Evolutionary conservation across 257 asterid genomes (phyloP).

Genomic region (Solanum chilense): DNA sequence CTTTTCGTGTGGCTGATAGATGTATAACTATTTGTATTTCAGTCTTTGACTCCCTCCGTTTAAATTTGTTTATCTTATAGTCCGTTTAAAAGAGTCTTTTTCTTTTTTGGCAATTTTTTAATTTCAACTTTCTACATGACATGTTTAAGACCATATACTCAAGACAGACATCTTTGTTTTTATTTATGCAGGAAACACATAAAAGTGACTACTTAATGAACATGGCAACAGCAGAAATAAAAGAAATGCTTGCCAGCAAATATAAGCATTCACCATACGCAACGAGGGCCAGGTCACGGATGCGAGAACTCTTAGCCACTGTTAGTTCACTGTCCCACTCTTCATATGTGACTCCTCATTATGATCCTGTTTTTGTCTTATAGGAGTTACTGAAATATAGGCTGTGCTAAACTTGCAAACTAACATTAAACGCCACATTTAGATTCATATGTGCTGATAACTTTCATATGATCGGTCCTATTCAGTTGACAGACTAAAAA

Average conservation of each 20-base stretch:
- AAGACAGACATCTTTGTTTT: not conserved
- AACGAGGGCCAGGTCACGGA: conserved; percentile 28
- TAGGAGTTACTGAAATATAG: not conserved
- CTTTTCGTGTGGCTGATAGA: not conserved
- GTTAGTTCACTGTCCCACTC: conserved; percentile 22
- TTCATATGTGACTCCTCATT: not conserved
- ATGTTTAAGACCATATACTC: not conserved
- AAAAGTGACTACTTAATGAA: conserved; percentile 56
- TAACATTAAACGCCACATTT: not conserved
- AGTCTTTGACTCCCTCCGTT: not conserved
- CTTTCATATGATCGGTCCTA: not conserved
- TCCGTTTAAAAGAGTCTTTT: not conserved
- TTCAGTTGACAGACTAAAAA: not conserved
- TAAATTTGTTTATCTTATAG: not conserved
- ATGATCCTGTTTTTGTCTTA: not conserved
- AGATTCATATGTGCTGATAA: not conserved
- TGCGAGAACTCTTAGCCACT: conserved; percentile 31
- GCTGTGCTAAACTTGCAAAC: not conserved
- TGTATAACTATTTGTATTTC: not conserved
- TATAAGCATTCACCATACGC: conserved; percentile 60
- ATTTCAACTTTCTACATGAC: not conserved
- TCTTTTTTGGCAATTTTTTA: not conserved
- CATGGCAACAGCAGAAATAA: conserved; percentile 72
- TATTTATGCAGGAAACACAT: conserved; percentile 37
- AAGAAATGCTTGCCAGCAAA: conserved; percentile 47